A percentile compares a stretch with the other conserved stretches of the same genome.
phyloP scores from a whole-genome alignment of 805 yeast genomes.

The Kodamaea leandrae region DNA sequence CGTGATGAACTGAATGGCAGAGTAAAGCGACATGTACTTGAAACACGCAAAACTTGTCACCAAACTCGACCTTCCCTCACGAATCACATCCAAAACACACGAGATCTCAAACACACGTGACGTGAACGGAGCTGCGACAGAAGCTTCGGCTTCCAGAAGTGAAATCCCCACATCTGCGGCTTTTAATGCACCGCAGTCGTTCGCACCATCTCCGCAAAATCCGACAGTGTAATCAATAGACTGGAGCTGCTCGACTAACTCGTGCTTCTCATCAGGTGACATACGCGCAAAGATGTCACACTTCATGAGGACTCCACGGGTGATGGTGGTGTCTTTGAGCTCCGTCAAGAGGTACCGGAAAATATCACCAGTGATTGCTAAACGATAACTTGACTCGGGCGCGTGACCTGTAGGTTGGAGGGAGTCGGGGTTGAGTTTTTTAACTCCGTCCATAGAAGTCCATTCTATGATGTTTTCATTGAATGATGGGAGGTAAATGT shows the following conservation, averaged over 20 bases:
- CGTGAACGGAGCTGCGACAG: slow-evolving; percentile 98
- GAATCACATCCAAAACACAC: slow-evolving; percentile 86
- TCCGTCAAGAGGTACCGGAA: slow-evolving; percentile 73
- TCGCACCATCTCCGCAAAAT: slow-evolving; percentile 99
- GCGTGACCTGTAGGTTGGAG: slow-evolving; percentile 46
- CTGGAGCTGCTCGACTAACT: slow-evolving; percentile 84
- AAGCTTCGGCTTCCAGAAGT: slow-evolving; percentile 94
- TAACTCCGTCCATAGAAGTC: slow-evolving; percentile 66
- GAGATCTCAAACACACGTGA: slow-evolving; percentile 86
- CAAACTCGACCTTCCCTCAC: slow-evolving; percentile 91
- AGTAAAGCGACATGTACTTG: slow-evolving; percentile 95
- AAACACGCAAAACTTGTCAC: slow-evolving; percentile 96
- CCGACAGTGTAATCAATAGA: slow-evolving; percentile 87
- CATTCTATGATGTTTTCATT: slow-evolving; percentile 45
- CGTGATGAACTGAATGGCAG: slow-evolving; percentile 92
- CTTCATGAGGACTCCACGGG: slow-evolving; percentile 61
- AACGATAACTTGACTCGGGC: slow-evolving; percentile 43
- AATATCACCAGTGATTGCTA: slow-evolving; percentile 92
- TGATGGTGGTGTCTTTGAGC: slow-evolving; percentile 38
- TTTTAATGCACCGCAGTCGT: slow-evolving; percentile 97
- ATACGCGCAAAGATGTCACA: slow-evolving; percentile 87
- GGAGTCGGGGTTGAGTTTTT: slow-evolving; percentile 59
- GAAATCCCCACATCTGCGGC: slow-evolving; percentile 98
- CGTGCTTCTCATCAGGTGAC: slow-evolving; percentile 99
- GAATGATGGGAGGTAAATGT: slow-evolving; percentile 55